Evolutionary conservation across 192 early-diverging fungal genomes (phyloP).

Genomic region (Coemansia sp.): DNA sequence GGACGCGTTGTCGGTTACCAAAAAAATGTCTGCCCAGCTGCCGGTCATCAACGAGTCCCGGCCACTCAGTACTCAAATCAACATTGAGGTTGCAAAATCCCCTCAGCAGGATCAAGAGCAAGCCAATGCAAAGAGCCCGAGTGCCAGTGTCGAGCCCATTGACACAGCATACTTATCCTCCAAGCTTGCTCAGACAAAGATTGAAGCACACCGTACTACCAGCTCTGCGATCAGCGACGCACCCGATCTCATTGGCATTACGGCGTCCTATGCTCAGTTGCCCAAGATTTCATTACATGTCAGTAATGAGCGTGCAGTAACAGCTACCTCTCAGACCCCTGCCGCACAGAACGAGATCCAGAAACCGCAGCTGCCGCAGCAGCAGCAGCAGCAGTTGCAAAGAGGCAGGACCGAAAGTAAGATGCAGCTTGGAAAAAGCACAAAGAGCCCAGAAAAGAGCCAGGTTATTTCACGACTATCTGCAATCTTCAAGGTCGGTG

Average conservation of each 20-base stretch:
- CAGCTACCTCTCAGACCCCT: no score
- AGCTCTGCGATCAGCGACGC: constrained; percentile 43
- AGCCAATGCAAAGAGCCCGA: not conserved
- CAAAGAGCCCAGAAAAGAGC: constrained; percentile 2
- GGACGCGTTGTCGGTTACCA: no score
- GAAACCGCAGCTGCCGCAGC: constrained; percentile 1
- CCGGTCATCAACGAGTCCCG: constrained; percentile 10
- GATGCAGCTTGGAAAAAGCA: not conserved
- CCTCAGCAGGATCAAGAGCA: not conserved
- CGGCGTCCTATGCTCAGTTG: no score
- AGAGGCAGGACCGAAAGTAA: not conserved
- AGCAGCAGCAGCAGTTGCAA: not conserved
- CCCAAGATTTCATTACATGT: no score
- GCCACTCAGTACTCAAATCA: constrained; percentile 8
- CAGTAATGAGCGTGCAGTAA: no score
- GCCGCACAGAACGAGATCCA: constrained; percentile 8
- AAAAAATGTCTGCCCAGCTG: not conserved
- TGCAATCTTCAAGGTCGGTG: constrained; percentile 99
- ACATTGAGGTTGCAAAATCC: constrained; percentile 1
- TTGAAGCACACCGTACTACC: constrained; percentile 21
- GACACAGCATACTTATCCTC: constrained; percentile 22
- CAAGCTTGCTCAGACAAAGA: constrained; percentile 29
- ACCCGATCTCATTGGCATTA: constrained; percentile 46
- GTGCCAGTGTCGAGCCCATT: constrained; percentile 2
- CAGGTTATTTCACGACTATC: constrained; percentile 62